Percentiles rank a stretch among this genome's conserved stretches.
Conservation (phyloP, 306 rosid species). For the Cicer chorassanicum region DNA sequence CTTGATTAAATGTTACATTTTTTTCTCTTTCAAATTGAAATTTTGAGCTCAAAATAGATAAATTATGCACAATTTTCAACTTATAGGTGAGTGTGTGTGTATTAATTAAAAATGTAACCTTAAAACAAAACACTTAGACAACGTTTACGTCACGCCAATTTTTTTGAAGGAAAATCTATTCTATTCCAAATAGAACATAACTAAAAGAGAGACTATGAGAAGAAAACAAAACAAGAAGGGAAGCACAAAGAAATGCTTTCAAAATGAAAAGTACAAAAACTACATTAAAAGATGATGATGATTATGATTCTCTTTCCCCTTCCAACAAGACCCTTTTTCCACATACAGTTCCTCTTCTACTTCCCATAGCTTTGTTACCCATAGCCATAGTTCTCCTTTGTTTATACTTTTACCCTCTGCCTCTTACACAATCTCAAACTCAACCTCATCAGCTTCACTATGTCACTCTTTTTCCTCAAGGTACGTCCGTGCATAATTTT, state of each 20-base stretch:
- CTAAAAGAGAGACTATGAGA: background rate
- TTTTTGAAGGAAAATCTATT: background rate
- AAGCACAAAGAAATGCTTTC: constrained; percentile 27
- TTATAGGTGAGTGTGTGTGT: background rate
- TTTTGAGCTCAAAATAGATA: background rate
- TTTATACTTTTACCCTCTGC: constrained; percentile 51
- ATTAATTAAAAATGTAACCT: background rate
- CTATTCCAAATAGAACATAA: background rate
- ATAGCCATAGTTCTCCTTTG: constrained; percentile 50
- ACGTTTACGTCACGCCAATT: background rate
- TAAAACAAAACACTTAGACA: background rate
- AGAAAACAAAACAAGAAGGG: constrained; percentile 2
- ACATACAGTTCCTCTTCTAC: constrained; percentile 54
- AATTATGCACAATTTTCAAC: background rate
- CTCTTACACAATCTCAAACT: constrained; percentile 35
- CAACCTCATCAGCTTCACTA: background rate
- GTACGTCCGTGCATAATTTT: constrained; percentile 37
- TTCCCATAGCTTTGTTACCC: constrained; percentile 58
- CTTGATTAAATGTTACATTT: too few relatives aligned
- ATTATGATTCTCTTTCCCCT: background rate
- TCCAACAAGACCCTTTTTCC: constrained; percentile 51
- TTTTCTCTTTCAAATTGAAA: too few relatives aligned
- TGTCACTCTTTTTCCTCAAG: constrained; percentile 4
- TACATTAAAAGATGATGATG: constrained; percentile 50
- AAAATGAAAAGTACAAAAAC: constrained; percentile 52